These are phyloP conservation scores for Syncephalastrum contaminatum DNA, from an alignment of 371 early-diverging fungal species.

Conservation along the genomic window DNA sequence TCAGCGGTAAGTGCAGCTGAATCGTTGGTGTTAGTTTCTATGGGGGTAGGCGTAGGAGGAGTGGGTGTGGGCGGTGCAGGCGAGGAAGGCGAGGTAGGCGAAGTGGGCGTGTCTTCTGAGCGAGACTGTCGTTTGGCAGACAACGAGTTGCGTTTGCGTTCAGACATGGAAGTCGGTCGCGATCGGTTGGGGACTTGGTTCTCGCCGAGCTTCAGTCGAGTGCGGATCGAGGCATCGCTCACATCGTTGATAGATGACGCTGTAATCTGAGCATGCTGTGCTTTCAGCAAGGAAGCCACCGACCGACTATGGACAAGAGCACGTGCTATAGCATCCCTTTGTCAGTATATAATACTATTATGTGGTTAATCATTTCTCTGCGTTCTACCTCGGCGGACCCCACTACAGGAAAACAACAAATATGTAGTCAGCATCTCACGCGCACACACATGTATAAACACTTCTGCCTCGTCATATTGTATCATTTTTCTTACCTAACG, in stretches of 20 bases:
- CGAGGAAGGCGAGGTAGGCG: slow-evolving; percentile 27
- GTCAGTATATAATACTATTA: slow-evolving; percentile 3
- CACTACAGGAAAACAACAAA: slow-evolving; percentile 37
- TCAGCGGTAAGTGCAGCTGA: slow-evolving; percentile 13
- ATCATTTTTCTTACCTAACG: slow-evolving; percentile 51
- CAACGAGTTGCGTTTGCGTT: slow-evolving; percentile 28
- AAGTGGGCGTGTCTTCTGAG: slow-evolving; percentile 10
- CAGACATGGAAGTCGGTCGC: slow-evolving; percentile 33
- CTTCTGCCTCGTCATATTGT: neutral
- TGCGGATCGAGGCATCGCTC: slow-evolving; percentile 38
- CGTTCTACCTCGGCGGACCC: slow-evolving; percentile 57
- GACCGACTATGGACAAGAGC: slow-evolving; percentile 72
- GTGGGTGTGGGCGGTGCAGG: slow-evolving; percentile 31
- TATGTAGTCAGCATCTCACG: neutral
- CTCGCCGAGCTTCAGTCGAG: slow-evolving; percentile 38
- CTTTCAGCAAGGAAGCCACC: slow-evolving; percentile 58
- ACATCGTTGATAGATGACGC: slow-evolving; percentile 43
- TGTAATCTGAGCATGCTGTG: slow-evolving; percentile 51
- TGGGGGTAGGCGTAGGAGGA: slow-evolving; percentile 10
- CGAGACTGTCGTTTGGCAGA: slow-evolving; percentile 29
- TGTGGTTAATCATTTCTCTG: neutral
- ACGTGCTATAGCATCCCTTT: slow-evolving; percentile 44
- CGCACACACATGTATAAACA: neutral
- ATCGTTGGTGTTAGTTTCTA: slow-evolving; percentile 10
- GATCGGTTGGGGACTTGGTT: slow-evolving; percentile 39